A percentile compares a stretch with the other conserved stretches of the same genome.
Evolutionary conservation across 345 rosid genomes (phyloP).

Genomic region (Lepidium didymum): DNA sequence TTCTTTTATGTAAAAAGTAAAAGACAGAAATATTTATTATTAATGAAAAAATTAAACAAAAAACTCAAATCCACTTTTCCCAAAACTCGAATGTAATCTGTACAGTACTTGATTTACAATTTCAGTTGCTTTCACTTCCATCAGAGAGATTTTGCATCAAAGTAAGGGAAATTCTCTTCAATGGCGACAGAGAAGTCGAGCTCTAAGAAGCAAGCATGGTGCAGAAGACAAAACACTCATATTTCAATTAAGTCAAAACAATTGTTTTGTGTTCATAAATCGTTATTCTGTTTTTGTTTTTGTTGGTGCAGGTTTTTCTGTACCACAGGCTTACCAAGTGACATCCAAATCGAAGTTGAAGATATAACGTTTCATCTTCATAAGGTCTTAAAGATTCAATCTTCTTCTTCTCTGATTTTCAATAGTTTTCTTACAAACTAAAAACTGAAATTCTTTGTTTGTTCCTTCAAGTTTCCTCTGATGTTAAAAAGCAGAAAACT

Average conservation of each 20-base stretch:
- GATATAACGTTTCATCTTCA: conserved; percentile 79
- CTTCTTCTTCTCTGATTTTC: background rate
- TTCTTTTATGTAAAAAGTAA: conserved; percentile 7
- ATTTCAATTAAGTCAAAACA: background rate
- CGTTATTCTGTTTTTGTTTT: background rate
- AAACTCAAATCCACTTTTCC: conserved; percentile 24
- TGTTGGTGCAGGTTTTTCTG: conserved; percentile 61
- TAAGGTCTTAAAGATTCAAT: conserved; percentile 41
- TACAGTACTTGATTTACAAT: conserved; percentile 10
- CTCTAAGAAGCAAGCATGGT: conserved; percentile 87
- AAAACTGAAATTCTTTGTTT: background rate
- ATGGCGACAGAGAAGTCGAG: conserved; percentile 56
- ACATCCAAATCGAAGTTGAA: conserved; percentile 61
- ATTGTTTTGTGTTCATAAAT: background rate
- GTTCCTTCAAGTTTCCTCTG: conserved; percentile 54
- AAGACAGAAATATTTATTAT: conserved; percentile 3
- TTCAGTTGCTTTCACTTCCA: conserved; percentile 7
- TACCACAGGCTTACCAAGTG: conserved; percentile 67
- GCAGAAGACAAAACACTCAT: conserved; percentile 3
- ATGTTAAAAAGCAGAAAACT: conserved; percentile 74
- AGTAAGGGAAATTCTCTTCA: background rate
- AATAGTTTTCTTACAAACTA: background rate
- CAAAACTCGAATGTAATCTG: conserved; percentile 17
- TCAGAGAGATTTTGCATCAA: background rate
- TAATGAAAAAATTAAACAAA: background rate